phyloP scores from a whole-genome alignment of 768 basidiomycete species.

The Hericium coralloides region DNA sequence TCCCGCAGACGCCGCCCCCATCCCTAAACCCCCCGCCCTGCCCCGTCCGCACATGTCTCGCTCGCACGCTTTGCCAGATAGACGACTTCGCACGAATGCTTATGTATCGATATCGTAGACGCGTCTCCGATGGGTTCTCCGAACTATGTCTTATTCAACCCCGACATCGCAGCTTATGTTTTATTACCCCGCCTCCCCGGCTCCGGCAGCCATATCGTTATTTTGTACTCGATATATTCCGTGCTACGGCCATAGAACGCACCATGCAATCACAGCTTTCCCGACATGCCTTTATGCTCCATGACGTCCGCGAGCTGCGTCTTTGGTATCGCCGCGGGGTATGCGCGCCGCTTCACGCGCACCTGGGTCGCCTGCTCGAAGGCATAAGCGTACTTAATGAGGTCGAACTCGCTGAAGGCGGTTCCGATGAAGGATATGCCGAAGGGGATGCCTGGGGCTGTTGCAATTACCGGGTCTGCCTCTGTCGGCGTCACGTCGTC shows the following conservation, averaged over 20 bases:
- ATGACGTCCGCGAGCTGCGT: conserved; percentile 37
- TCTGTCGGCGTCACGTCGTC: conserved; percentile 17
- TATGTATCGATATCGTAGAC: no score
- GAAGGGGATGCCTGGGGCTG: conserved; percentile 25
- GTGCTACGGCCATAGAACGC: no score
- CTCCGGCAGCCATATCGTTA: no score
- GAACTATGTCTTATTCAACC: no score
- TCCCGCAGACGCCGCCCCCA: conserved; percentile 5
- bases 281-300: background rate
- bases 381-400: conserved; percentile 36
- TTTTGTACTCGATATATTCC: no score
- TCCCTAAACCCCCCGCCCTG: background rate
- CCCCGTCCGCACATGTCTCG: no score
- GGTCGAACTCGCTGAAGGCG: conserved; percentile 34
- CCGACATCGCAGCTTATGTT: no score
- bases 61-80: no score
- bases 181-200: no score
- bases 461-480: conserved; percentile 21
- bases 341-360: conserved; percentile 39
- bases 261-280: no score
- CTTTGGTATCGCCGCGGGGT: conserved; percentile 43
- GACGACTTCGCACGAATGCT: no score
- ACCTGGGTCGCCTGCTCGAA: conserved; percentile 51
- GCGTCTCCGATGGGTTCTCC: no score
- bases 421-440: conserved; percentile 37